Conservation (phyloP, 495 filamentous ascomycete genomes). For the Lichina pygmaea region DNA sequence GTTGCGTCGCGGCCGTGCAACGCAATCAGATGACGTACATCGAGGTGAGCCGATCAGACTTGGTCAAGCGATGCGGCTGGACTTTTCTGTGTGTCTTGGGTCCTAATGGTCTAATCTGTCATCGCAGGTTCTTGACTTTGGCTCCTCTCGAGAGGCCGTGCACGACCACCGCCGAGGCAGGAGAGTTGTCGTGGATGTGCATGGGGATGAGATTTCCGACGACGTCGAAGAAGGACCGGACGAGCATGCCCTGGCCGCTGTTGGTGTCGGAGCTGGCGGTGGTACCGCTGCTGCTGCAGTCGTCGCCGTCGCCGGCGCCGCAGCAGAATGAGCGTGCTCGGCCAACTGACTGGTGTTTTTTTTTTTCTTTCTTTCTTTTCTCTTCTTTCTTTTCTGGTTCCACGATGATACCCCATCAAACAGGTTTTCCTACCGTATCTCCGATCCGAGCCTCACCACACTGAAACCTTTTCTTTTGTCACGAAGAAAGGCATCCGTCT, state of each 20-base stretch:
- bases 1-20: constrained; percentile 93
- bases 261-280: no score
- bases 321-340: no score
- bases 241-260: not conserved
- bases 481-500: no score
- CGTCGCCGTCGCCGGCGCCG: no score
- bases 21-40: constrained; percentile 78
- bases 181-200: constrained; percentile 49
- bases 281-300: no score
- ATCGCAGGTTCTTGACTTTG: constrained; percentile 48
- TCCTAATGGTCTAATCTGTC: not conserved
- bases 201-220: constrained; percentile 18
- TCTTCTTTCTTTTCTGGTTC: not conserved
- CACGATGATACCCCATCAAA: no score
- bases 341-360: no score
- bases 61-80: not conserved
- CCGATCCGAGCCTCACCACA: no score
- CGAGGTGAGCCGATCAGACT: constrained; percentile 40
- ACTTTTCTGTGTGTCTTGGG: not conserved
- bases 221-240: not conserved
- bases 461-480: no score
- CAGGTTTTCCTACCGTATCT: no score
- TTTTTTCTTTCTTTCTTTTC: constrained; percentile 2
- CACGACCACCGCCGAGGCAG: constrained; percentile 38
- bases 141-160: constrained; percentile 10